These are phyloP conservation scores for Cladosporium sp. DNA, from an alignment of 2,329 filamentous ascomycete species.

Conservation along the genomic window DNA sequence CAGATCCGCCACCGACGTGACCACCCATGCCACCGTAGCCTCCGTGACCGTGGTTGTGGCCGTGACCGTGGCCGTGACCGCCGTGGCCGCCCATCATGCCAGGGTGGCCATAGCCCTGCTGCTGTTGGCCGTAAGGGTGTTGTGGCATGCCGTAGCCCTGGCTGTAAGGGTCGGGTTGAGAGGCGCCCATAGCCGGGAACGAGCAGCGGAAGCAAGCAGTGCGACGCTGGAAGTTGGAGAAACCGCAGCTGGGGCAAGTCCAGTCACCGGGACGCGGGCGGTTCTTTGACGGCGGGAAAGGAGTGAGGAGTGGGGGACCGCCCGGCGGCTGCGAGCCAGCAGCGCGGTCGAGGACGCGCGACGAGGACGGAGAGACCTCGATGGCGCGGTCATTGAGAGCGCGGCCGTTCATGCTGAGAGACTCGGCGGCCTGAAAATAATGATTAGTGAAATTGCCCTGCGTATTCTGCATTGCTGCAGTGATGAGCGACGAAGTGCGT, in stretches of 20 bases:
- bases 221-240: slow-evolving; percentile 98
- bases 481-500: slow-evolving; percentile 21
- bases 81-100: slow-evolving; percentile 73
- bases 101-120: slow-evolving; percentile 58
- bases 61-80: slow-evolving; percentile 36
- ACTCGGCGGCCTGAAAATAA: slow-evolving; percentile 79
- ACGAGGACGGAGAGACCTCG: slow-evolving; percentile 96
- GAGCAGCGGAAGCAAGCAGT: slow-evolving; percentile 99
- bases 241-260: slow-evolving; percentile 98
- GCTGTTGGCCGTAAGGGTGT: slow-evolving; percentile 40
- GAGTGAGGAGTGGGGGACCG: slow-evolving; percentile 70
- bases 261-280: slow-evolving; percentile 94
- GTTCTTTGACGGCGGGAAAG: slow-evolving; percentile 98
- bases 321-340: slow-evolving; percentile 59
- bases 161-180: slow-evolving; percentile 61
- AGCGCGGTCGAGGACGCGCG: slow-evolving; percentile 90
- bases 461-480: background rate
- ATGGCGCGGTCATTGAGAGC: slow-evolving; percentile 98
- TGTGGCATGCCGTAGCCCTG: slow-evolving; percentile 53
- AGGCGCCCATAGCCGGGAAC: slow-evolving; percentile 85
- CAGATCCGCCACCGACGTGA: slow-evolving; percentile 41
- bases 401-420: slow-evolving; percentile 97
- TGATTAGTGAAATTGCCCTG: background rate
- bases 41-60: slow-evolving; percentile 20
- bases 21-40: slow-evolving; percentile 51